These are phyloP conservation scores for Aspergillus terreus DNA, from an alignment of 2,329 filamentous ascomycete genomes.

Conservation along the genomic window DNA sequence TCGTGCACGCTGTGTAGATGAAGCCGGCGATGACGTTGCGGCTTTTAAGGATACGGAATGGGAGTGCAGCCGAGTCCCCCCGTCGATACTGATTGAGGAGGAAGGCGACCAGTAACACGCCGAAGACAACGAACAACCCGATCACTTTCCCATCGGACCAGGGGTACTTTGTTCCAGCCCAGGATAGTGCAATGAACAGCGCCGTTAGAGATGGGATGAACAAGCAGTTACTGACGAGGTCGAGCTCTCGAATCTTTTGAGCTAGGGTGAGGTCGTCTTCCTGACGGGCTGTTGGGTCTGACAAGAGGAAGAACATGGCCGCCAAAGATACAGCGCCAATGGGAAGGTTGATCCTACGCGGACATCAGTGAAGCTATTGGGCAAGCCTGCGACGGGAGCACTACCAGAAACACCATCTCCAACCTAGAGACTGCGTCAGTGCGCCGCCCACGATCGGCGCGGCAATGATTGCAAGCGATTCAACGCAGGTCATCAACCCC, in stretches of 20 bases:
- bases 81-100: slow-evolving; percentile 25
- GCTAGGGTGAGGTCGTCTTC: slow-evolving; percentile 11
- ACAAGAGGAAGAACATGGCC: slow-evolving; percentile 16
- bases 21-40: slow-evolving; percentile 25
- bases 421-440: slow-evolving; percentile 29
- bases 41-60: slow-evolving; percentile 28
- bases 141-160: slow-evolving; percentile 33
- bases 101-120: slow-evolving; percentile 29
- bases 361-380: not conserved
- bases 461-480: slow-evolving; percentile 22
- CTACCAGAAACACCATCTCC: slow-evolving; percentile 36
- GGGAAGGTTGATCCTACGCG: slow-evolving; percentile 28
- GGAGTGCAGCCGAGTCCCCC: slow-evolving; percentile 30
- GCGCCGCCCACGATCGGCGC: slow-evolving; percentile 34
- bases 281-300: slow-evolving; percentile 11
- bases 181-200: slow-evolving; percentile 28
- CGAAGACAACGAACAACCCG: slow-evolving; percentile 29
- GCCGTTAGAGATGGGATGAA: slow-evolving; percentile 30
- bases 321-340: slow-evolving; percentile 21
- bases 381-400: not conserved
- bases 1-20: slow-evolving; percentile 20
- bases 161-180: slow-evolving; percentile 34
- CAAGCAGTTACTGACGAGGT: slow-evolving; percentile 29
- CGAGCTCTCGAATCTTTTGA: slow-evolving; percentile 27
- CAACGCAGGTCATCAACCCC: slow-evolving; percentile 21